Conservation (phyloP, 2,329 filamentous ascomycete genomes). For the Fusarium metavorans region DNA sequence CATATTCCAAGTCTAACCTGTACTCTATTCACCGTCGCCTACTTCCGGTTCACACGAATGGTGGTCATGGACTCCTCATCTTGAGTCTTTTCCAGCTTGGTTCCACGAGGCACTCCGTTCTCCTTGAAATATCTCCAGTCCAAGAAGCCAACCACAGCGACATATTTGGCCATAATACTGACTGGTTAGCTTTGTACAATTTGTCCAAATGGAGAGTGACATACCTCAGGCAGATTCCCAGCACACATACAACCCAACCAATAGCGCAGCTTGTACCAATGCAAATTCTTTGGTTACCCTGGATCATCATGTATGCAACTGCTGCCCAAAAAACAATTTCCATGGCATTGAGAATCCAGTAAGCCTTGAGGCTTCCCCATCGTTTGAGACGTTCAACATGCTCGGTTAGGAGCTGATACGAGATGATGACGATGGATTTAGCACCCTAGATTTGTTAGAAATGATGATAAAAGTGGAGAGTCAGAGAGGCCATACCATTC, state of each 20-base stretch:
- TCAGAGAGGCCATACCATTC: slow-evolving; percentile 21
- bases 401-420: slow-evolving; percentile 55
- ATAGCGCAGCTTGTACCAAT: slow-evolving; percentile 15
- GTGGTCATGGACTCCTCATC: not conserved
- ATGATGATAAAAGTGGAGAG: slow-evolving; percentile 54
- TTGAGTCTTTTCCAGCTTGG: not conserved
- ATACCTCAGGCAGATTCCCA: not conserved
- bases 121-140: not conserved
- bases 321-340: slow-evolving; percentile 56
- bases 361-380: slow-evolving; percentile 56
- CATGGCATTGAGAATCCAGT: slow-evolving; percentile 54
- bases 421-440: slow-evolving; percentile 2
- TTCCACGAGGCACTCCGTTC: not conserved
- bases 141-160: not conserved
- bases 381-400: slow-evolving; percentile 47
- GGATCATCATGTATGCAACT: slow-evolving; percentile 18
- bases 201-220: not conserved
- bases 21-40: not conserved
- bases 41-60: not conserved
- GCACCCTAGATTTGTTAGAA: slow-evolving; percentile 31
- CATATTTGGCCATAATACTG: not conserved
- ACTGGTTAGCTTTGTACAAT: not conserved
- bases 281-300: slow-evolving; percentile 14
- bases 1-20: not conserved
- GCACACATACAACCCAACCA: slow-evolving; percentile 15